A percentile compares a stretch with the other conserved stretches of the same genome.
Evolutionary conservation across 2,329 filamentous ascomycete species (phyloP).

Genomic region (Alternaria panax): DNA sequence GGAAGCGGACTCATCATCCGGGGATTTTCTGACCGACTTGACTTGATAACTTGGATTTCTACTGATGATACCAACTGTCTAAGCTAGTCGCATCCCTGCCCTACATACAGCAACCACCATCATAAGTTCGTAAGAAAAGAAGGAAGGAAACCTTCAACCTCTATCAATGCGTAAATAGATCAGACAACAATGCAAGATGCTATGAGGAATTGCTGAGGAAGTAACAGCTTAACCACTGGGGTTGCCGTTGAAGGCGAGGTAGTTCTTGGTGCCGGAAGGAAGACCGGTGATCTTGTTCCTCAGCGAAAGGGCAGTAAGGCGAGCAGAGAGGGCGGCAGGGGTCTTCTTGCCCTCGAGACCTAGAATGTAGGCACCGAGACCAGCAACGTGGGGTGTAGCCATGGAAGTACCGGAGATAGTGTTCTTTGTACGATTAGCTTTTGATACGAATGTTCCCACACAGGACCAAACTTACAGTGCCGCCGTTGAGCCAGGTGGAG

Average conservation of each 20-base stretch:
- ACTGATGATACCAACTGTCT: slow-evolving; percentile 3
- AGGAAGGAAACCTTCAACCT: slow-evolving; percentile 5
- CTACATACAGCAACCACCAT: slow-evolving; percentile 4
- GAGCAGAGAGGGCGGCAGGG: slow-evolving; percentile 58
- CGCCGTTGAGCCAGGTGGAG: slow-evolving; percentile 58
- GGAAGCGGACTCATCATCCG: not conserved
- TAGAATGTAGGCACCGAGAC: slow-evolving; percentile 75
- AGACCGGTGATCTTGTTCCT: slow-evolving; percentile 54
- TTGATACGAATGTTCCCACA: not conserved
- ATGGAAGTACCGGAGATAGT: slow-evolving; percentile 69
- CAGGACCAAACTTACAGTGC: slow-evolving; percentile 35
- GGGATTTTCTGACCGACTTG: not conserved
- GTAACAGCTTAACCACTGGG: slow-evolving; percentile 24
- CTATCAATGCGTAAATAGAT: not conserved
- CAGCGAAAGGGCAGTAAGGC: slow-evolving; percentile 55
- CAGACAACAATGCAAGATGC: not conserved
- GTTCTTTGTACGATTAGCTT: slow-evolving; percentile 44
- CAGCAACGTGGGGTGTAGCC: slow-evolving; percentile 74
- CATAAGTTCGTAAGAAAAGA: slow-evolving; percentile 14
- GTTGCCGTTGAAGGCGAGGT: slow-evolving; percentile 64
- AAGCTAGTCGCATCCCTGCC: not conserved
- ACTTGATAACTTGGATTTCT: slow-evolving; percentile 2
- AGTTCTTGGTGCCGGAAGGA: slow-evolving; percentile 58
- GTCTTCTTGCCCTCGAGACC: slow-evolving; percentile 54
- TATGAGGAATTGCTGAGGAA: not conserved